Evolutionary conservation across 352 stramenopile species (phyloP), one percentile per base, ranked within the genome.

Genomic region (Pythium myriotylum): DNA sequence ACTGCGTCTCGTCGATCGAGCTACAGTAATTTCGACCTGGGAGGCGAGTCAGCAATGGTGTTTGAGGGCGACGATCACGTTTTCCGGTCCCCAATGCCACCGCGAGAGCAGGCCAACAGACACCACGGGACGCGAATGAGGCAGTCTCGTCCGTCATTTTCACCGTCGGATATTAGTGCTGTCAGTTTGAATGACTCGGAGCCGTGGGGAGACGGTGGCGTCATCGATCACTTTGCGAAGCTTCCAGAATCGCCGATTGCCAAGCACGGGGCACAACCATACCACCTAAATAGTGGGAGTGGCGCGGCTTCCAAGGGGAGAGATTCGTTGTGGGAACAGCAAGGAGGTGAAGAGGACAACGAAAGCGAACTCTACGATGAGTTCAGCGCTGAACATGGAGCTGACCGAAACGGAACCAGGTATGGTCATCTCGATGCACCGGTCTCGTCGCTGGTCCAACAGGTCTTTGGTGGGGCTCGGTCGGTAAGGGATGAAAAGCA

Each of bases 171-270:
- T 17, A 59, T 89, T 7, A 93, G 84, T 27, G 84, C 81, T 24
- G 65, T 92, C 32, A 95, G 86, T 57, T 75, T 94, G 32, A 76
- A 92, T 46, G 84, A 95, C 65, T 92, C 86, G 24, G 81, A 86
- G 51, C 74, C 84, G 1, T 95, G 86, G 86, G 73, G 77, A 4
- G 68, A 71, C 23, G 37, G 35, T 4, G 24, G 54, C 23, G 49
- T 33, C 7, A 7, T 59, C 32, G 79, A 88, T 40, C 69, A 74
- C 2, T 66, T 86, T 46, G 73, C 78, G 1, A 70, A 72, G 22
- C 73, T 85, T 20, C 54, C 68, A 20, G 70, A 61, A 24, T 74
- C 73, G 19, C 56, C 67, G 24, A 72, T 65, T 20, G n/a, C 54
- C 6, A 68, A 68, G 33, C 54, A 58, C 39, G 50, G 58, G 2